Evolutionary conservation across 768 basidiomycete species (phyloP).

Genomic region (Omphalotus guepiniiformis): DNA sequence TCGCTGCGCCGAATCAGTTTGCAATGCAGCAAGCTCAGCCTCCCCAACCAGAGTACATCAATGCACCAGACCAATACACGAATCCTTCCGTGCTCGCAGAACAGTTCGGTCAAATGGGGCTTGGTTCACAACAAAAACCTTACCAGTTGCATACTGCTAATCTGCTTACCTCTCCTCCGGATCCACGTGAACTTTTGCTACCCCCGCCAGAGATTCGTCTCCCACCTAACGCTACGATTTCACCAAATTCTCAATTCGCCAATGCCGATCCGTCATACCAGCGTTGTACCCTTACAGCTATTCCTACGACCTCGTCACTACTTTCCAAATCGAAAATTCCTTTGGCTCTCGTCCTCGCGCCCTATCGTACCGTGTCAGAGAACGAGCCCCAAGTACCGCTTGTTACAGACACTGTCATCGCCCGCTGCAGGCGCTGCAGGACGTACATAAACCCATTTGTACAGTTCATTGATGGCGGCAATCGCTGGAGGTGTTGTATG

Average conservation of each 20-base stretch:
- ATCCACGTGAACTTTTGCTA: slow-evolving; percentile 76
- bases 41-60: slow-evolving; percentile 41
- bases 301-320: slow-evolving; percentile 86
- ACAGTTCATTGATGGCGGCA: slow-evolving; percentile 96
- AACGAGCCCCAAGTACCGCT: slow-evolving; percentile 86
- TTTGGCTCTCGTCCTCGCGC: slow-evolving; percentile 83
- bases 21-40: slow-evolving; percentile 51
- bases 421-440: slow-evolving; percentile 92
- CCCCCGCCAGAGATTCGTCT: slow-evolving; percentile 89
- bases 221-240: slow-evolving; percentile 79
- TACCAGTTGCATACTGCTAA: slow-evolving; percentile 84
- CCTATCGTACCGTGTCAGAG: slow-evolving; percentile 81
- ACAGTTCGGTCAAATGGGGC: slow-evolving; percentile 88
- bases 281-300: slow-evolving; percentile 85
- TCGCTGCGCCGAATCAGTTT: slow-evolving; percentile 63
- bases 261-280: slow-evolving; percentile 92
- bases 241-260: slow-evolving; percentile 69
- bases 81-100: slow-evolving; percentile 61
- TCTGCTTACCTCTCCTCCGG: slow-evolving; percentile 88
- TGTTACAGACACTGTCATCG: slow-evolving; percentile 90
- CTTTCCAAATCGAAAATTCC: slow-evolving; percentile 90
- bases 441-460: slow-evolving; percentile 98
- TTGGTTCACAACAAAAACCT: slow-evolving; percentile 73
- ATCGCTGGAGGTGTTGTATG: slow-evolving; percentile 99
- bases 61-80: slow-evolving; percentile 29